Base-by-base conservation (phyloP, 192 early-diverging fungal genomes). In the Dissophora ornata region DNA sequence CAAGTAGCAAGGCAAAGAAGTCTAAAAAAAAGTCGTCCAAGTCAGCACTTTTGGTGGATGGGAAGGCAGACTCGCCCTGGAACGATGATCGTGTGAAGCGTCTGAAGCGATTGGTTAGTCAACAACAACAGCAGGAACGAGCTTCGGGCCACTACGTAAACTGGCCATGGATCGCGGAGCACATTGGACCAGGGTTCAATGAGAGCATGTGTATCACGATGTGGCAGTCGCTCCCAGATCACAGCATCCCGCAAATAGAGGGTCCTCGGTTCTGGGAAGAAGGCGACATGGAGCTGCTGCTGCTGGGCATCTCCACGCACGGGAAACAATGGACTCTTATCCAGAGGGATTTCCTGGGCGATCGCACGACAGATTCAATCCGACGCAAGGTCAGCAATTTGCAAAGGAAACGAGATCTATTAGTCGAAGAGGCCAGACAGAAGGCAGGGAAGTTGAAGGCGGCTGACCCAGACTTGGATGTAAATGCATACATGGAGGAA, bases 111-210 rank as follows among this genome's bases (percentile, higher is more conserved):
- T 53, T 77, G 3, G 65, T 77, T 3, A 29, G 32, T 10, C 73
- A 77, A 33, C 73, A 77, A 15, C 73, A 56, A 22, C 58, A 56
- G 13, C 73, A 67, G 4, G 44, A 49, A 15, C 26, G 42, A 1
- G 19, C 19, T 4, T 49, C 64, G 9, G 52, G 58, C 4, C 49
- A 50, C 0, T 19, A 63, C 0, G 41, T 77, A 26, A 59, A 77
- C 40, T 77, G 73, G 73, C 2, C n/a, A 16, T 77, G 73, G 73
- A 59, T 77, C 21, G 73, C 73, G 10, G 65, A 77, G 3, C 73
- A 77, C 25, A 77, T 77, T 41, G 73, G 64, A 12, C 64, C 73
- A 21, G 64, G 56, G 1, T 46, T 67, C 22, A 52, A 67, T 29
- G 50, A 46, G 11, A 48, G 40, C 38, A 77, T 67, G 58, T 77